phyloP scores from a whole-genome alignment of 2,329 filamentous ascomycete species.

The Penicillium sp. region DNA sequence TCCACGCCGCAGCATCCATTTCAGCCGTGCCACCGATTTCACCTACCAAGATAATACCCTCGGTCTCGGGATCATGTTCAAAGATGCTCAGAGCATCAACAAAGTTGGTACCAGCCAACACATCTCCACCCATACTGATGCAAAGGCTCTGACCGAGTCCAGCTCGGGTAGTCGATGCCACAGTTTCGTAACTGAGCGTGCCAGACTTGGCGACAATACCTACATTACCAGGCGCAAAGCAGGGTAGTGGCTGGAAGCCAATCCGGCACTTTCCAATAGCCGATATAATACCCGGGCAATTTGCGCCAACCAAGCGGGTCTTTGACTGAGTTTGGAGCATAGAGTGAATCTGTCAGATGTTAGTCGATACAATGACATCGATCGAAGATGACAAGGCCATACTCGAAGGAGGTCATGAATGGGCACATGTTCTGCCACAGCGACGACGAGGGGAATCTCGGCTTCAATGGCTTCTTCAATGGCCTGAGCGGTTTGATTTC shows the following conservation, averaged over 20 bases:
- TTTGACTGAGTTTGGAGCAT: constrained; percentile 71
- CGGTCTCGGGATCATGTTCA: constrained; percentile 65
- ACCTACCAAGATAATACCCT: constrained; percentile 71
- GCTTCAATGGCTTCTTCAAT: constrained; percentile 81
- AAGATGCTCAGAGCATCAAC: constrained; percentile 70
- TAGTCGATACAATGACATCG: neutral
- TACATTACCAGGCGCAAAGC: constrained; percentile 68
- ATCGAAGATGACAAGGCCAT: constrained; percentile 23
- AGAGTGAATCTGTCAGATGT: constrained; percentile 58
- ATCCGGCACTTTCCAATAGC: constrained; percentile 69
- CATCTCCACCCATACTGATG: constrained; percentile 76
- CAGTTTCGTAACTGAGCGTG: constrained; percentile 77
- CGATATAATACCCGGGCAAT: constrained; percentile 77
- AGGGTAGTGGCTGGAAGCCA: constrained; percentile 75
- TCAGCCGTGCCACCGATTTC: constrained; percentile 72
- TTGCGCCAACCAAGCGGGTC: constrained; percentile 75
- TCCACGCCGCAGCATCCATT: constrained; percentile 72
- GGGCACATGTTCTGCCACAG: constrained; percentile 78
- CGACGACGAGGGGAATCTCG: constrained; percentile 74
- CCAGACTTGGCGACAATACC: constrained; percentile 80
- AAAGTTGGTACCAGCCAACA: constrained; percentile 72
- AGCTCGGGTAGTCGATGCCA: constrained; percentile 71
- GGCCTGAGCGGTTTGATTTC: constrained; percentile 69
- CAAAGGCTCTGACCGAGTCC: constrained; percentile 76
- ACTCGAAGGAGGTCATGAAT: constrained; percentile 75